A percentile compares a stretch with the other conserved stretches of the same genome.
Evolutionary conservation across 2,329 filamentous ascomycete genomes (phyloP).

Genomic region (Dactylonectria estremocensis): DNA sequence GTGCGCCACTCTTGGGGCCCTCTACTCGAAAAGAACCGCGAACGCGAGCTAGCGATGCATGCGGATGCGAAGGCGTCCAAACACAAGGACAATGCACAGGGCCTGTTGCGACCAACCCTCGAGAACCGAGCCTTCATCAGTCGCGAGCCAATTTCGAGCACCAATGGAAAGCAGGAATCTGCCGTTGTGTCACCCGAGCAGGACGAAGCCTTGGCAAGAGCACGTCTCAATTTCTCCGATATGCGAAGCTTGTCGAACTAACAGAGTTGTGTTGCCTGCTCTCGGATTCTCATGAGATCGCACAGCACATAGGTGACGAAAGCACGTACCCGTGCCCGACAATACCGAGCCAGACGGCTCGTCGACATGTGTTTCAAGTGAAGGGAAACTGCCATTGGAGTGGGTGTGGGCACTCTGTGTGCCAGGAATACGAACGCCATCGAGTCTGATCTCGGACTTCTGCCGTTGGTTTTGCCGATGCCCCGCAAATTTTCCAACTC

Average conservation of each 20-base stretch:
- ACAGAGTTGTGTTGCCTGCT: conserved; percentile 33
- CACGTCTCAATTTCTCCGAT: conserved; percentile 61
- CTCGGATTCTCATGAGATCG: conserved; percentile 51
- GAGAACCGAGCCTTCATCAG: conserved; percentile 79
- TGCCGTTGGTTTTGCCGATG: background rate
- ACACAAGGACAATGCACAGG: conserved; percentile 56
- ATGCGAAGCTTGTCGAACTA: conserved; percentile 58
- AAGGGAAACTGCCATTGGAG: background rate
- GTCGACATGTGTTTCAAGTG: conserved; percentile 10
- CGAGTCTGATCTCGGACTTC: background rate
- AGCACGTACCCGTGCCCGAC: conserved; percentile 7
- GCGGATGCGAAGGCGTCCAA: conserved; percentile 63
- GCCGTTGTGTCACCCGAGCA: conserved; percentile 64
- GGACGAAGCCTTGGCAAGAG: conserved; percentile 65
- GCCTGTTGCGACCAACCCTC: conserved; percentile 57
- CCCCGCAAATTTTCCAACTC: background rate
- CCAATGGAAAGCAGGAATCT: conserved; percentile 73
- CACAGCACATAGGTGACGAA: conserved; percentile 41
- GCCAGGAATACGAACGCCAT: background rate
- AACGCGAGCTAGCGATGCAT: conserved; percentile 70
- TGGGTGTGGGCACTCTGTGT: background rate
- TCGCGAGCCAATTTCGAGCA: conserved; percentile 70
- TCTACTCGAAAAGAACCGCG: conserved; percentile 82
- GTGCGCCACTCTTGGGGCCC: conserved; percentile 91
- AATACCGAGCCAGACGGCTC: conserved; percentile 20